A percentile compares a stretch with the other conserved stretches of the same genome.
phyloP scores from a whole-genome alignment of 2,329 filamentous ascomycete genomes.

The Penicillium frequentans region DNA sequence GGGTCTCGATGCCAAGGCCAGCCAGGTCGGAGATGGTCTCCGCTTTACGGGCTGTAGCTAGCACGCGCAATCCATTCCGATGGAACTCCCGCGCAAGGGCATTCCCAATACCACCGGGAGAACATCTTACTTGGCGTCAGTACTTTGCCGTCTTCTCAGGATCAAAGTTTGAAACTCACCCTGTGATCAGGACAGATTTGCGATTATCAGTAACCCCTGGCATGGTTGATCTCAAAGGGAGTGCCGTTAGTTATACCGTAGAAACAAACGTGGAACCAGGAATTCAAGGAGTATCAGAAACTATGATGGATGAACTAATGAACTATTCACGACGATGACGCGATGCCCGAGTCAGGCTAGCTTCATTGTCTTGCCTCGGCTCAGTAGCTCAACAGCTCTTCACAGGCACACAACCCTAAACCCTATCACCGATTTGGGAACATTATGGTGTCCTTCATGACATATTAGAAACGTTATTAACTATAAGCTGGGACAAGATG shows the following conservation, averaged over 20 bases:
- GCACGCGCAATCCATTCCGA: constrained; percentile 53
- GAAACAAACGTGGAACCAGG: neutral
- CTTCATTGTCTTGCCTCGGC: neutral
- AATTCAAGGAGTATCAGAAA: neutral
- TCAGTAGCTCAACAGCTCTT: too few relatives aligned
- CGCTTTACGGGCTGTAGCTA: constrained; percentile 58
- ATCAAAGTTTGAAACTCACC: constrained; percentile 30
- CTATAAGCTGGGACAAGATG: neutral
- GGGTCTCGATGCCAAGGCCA: constrained; percentile 53
- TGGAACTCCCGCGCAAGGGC: constrained; percentile 60
- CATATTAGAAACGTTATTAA: too few relatives aligned
- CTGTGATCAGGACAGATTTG: constrained; percentile 44
- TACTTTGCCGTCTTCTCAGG: neutral
- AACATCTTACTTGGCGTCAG: constrained; percentile 24
- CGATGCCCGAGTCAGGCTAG: neutral
- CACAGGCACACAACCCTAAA: neutral
- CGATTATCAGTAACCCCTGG: constrained; percentile 29
- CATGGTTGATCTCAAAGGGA: constrained; percentile 19
- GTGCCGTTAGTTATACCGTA: neutral
- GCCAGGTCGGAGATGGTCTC: constrained; percentile 51
- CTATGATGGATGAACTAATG: neutral
- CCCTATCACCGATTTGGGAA: neutral
- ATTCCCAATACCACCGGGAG: constrained; percentile 59
- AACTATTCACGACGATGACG: neutral
- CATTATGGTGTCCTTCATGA: too few relatives aligned